Evolutionary conservation across 495 filamentous ascomycete species (phyloP), one percentile per base, ranked within the genome.

Genomic region (Penicillium lagena): DNA sequence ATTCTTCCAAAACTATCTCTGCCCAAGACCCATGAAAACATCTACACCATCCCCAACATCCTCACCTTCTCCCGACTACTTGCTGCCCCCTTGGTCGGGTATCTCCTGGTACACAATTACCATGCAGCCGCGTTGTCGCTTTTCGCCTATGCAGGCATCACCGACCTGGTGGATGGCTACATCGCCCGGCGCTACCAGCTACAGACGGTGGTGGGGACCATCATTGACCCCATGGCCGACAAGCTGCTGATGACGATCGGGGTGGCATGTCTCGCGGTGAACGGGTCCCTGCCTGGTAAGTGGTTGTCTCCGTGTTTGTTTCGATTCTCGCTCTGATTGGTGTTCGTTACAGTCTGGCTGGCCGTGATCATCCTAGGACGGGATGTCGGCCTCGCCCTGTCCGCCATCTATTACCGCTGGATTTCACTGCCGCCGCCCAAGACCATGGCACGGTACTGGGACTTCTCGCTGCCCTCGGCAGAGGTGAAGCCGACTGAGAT

Each of bases 141-240:
- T 10, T 96, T 97, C 56, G 82, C 82, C 28, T 94, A 95, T 61
- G 93, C 93, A 14, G 91, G 89, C 34, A 75, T 94, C 52, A 95
- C 91, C 27, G 93, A 98, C 54, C 70, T 93, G 0, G 72, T 96
- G 2, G 93, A 98, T 65, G 93, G 93, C 33, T 96, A 81, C 70
- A 89, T 98, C 46, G 93, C 93, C 12, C 80, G 93, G 35, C 74
- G 73, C 39, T 97, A 85, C 77, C 83, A 90, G 33, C 79, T 88
- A 9, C 83, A 90, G 64, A 97, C 93, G 0, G 94, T 98, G 1
- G 89, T 97, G 11, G 93, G 93, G n/a, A 90, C 86, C 38, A 81
- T 98, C 29, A 89, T 98, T 43, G 91, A 97, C 55, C 91, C 91
- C 9, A 93, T 95, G 86, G 91, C 91, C 11, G 91, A 97, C 59